Evolutionary conservation across 345 rosid genomes (phyloP).

Genomic region (Gossypium ekmanianum): DNA sequence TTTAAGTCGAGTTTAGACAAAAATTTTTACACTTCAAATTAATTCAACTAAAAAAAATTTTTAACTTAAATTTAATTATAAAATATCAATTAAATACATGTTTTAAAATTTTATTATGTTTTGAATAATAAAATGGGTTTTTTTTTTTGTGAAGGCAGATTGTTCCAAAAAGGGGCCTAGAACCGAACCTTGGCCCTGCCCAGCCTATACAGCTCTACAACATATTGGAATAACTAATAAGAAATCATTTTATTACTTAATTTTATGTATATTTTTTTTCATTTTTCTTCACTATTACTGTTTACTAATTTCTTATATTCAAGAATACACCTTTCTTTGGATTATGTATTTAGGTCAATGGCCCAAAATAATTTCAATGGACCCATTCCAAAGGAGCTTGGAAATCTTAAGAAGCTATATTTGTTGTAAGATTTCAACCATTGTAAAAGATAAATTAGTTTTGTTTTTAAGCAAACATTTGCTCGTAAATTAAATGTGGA

Average conservation of each 20-base stretch:
- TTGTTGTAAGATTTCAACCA: constrained; percentile 24
- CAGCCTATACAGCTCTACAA: no score
- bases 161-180: no score
- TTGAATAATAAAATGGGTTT: no score
- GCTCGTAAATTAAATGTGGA: not conserved
- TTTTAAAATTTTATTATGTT: no score
- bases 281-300: not conserved
- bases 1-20: fast-evolving
- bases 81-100: no score
- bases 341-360: constrained; percentile 16
- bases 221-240: not conserved
- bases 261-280: not conserved
- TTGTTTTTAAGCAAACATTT: not conserved
- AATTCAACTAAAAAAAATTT: fast-evolving
- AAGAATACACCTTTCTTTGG: not conserved
- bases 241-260: not conserved
- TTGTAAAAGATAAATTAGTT: not conserved
- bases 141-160: no score
- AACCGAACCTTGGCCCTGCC: no score
- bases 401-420: constrained; percentile 22
- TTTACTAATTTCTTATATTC: not conserved
- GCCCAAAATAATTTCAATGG: constrained; percentile 32
- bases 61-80: no score
- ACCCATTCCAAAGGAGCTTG: not conserved
- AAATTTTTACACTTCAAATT: fast-evolving